A percentile compares a stretch with the other conserved stretches of the same genome.
phyloP scores from a whole-genome alignment of 805 yeast genomes.

The Ogataea paraovalis region DNA sequence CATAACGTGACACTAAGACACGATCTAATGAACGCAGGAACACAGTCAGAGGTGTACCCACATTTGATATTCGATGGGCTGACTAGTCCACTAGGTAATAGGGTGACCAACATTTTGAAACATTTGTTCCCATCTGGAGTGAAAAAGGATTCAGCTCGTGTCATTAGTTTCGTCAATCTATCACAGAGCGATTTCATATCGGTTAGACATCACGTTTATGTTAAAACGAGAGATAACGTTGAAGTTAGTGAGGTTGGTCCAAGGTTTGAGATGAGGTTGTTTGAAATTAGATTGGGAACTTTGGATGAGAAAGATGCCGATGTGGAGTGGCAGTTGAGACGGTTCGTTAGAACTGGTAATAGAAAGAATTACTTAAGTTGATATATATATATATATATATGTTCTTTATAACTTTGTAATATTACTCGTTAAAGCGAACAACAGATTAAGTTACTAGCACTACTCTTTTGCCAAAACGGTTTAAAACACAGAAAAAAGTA shows the following conservation, averaged over 20 bases:
- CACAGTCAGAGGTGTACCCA: constrained; percentile 88
- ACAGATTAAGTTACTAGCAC: no score
- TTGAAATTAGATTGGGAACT: constrained; percentile 84
- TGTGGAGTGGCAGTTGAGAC: constrained; percentile 92
- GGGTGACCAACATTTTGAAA: constrained; percentile 76
- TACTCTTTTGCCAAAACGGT: no score
- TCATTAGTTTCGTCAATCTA: constrained; percentile 85
- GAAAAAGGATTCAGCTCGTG: constrained; percentile 82
- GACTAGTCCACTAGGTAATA: constrained; percentile 70
- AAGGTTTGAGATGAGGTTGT: constrained; percentile 94
- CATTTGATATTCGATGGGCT: constrained; percentile 92
- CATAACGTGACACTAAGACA: constrained; percentile 95
- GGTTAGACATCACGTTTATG: constrained; percentile 94
- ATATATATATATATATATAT: not conserved
- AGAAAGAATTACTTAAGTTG: constrained; percentile 74
- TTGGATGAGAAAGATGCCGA: constrained; percentile 95
- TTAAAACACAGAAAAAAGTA: constrained; percentile 5
- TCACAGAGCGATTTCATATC: constrained; percentile 75
- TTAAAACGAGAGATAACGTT: constrained; percentile 79
- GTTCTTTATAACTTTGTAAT: not conserved
- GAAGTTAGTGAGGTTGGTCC: constrained; percentile 98
- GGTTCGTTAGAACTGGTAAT: constrained; percentile 92
- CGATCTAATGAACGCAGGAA: constrained; percentile 81
- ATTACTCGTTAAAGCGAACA: no score
- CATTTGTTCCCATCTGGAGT: constrained; percentile 97